Conservation (phyloP, 139 green algal species). For the Yamagishiella unicocca region DNA sequence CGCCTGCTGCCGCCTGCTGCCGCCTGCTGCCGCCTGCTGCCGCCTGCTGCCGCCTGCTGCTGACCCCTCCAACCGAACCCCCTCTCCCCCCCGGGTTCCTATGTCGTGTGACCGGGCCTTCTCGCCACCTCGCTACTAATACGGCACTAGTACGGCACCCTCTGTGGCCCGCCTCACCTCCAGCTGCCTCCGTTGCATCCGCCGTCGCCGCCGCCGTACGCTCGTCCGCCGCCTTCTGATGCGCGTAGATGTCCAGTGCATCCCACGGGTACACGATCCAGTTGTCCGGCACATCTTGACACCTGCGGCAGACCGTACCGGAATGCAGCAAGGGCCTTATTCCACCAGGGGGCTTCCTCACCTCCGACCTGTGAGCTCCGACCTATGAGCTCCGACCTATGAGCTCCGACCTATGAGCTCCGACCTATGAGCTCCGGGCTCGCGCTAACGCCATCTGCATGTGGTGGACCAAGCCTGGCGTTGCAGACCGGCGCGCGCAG, state of each 20-base stretch:
- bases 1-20: too few relatives aligned
- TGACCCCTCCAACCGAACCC: neutral
- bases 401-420: too few relatives aligned
- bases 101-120: too few relatives aligned
- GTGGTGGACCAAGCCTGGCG: neutral
- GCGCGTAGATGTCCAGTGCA: constrained; percentile 21
- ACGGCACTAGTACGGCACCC: neutral
- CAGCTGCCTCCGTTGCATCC: neutral
- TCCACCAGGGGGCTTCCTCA: neutral
- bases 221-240: constrained; percentile 39
- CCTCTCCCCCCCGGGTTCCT: too few relatives aligned
- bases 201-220: neutral
- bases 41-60: too few relatives aligned
- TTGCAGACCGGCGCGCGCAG: too few relatives aligned
- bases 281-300: constrained; percentile 44
- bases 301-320: neutral
- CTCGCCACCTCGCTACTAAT: too few relatives aligned
- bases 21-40: too few relatives aligned
- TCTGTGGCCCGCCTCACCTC: neutral
- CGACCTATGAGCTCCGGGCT: neutral
- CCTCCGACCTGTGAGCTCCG: neutral
- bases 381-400: neutral
- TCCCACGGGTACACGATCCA: constrained; percentile 47
- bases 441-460: neutral
- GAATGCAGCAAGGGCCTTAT: neutral